Conservation (phyloP, 2,329 filamentous ascomycete species). For the Annulohypoxylon truncatum region DNA sequence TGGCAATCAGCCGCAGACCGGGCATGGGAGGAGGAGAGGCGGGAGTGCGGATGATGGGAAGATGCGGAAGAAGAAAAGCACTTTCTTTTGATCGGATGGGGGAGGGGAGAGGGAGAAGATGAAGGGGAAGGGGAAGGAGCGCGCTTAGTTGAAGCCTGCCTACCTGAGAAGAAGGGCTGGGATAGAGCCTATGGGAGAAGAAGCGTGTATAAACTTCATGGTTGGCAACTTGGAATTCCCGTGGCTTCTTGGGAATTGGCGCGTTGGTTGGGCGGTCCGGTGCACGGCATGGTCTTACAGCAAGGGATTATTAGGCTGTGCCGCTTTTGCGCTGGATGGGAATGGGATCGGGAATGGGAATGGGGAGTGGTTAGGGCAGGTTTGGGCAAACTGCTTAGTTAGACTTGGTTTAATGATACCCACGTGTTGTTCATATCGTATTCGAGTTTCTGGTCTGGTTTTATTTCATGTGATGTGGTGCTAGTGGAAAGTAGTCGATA, state of each 20-base stretch:
- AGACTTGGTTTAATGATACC: slow-evolving; percentile 35
- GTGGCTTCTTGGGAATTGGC: neutral
- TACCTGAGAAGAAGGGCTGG: neutral
- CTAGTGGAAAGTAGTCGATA: neutral
- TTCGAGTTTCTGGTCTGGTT: neutral
- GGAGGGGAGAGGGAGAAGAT: no score
- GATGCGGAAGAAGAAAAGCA: slow-evolving; percentile 62
- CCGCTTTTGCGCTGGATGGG: neutral
- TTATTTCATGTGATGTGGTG: neutral
- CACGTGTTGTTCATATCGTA: slow-evolving; percentile 8
- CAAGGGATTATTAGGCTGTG: neutral
- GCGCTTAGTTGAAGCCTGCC: neutral
- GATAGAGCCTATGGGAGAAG: neutral
- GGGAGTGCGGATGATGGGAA: slow-evolving; percentile 52
- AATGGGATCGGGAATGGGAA: neutral
- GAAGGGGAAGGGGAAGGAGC: neutral
- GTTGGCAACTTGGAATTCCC: neutral
- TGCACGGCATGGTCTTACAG: neutral
- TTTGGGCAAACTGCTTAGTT: neutral
- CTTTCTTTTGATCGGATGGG: slow-evolving; percentile 55
- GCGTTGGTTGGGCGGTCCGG: neutral
- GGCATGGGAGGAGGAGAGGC: slow-evolving; percentile 54
- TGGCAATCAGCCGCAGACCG: slow-evolving; percentile 56
- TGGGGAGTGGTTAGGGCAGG: neutral
- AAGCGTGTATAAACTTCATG: neutral